Base-by-base conservation (phyloP, 257 asterid species). In the Ajuga chamaepitys region DNA sequence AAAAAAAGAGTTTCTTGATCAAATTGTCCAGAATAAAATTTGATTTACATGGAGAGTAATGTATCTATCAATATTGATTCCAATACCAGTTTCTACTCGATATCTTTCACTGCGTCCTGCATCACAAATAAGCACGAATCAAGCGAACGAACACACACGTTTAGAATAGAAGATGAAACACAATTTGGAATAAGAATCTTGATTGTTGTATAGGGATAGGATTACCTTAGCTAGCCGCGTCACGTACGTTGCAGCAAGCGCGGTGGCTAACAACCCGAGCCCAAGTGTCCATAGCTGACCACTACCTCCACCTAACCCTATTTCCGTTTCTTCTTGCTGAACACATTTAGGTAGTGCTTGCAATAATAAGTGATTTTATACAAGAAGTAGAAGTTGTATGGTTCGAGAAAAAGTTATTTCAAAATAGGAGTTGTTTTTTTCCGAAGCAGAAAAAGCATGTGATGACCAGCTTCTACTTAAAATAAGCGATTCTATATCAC, bases 201-300 rank as follows among this genome's bases (percentile, higher is more conserved):
- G 37, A 30, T 28, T 28, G 5, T 28, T 2, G 34, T 2, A 20
- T 44, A 11, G 24, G 7, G 22, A 12, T 9, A 0, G 58, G 14
- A 22, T 60, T 85, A 93, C 98, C 95, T 93, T 87, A n/a, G 97
- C 98, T 26, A 93, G 83, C 64, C 82, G 81, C 4, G 97, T 80
- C 7, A 93, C 95, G 17, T 89, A 93, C 8, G 96, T 73, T 40
- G 98, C 97, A 42, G 97, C 98, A 2, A 89, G 11, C 14, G 87
- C 97, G 5, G 97, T 93, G 26, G 85, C 88, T 56, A 89, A 76
- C 25, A 93, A 80, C 13, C 97, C 97, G 58, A 87, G 18, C 25
- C 96, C 98, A 5, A 89, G 97, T 4, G 94, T 87, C 81, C 80
- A 53, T 18, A 89, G 86, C 85, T 85, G 95, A 25, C 89, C 81